Evolutionary conservation across 2,329 filamentous ascomycete species (phyloP).

Genomic region (Zalaria obscura): DNA sequence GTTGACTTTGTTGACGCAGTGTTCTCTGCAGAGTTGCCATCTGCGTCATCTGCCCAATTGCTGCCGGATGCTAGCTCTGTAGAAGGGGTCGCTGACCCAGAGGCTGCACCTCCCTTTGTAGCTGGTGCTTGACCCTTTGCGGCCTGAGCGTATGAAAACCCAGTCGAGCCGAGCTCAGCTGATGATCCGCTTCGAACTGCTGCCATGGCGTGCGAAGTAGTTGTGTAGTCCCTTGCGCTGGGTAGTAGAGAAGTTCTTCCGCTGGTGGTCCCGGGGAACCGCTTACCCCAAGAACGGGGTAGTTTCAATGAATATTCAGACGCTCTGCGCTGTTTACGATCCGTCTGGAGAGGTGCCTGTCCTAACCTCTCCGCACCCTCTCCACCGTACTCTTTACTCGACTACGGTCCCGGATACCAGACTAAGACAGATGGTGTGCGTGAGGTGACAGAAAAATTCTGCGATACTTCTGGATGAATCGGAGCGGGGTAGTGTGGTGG

Average conservation of each 20-base stretch:
- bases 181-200: no score
- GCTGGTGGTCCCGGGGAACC: not conserved
- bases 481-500: no score
- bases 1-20: constrained; percentile 19
- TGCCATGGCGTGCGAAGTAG: not conserved
- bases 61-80: constrained; percentile 22
- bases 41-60: constrained; percentile 34
- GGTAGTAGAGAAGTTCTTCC: not conserved
- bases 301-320: constrained; percentile 4
- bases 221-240: not conserved
- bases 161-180: constrained; percentile 1
- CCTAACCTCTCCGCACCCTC: constrained; percentile 4
- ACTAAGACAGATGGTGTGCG: no score
- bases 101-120: constrained; percentile 27
- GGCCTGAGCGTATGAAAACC: constrained; percentile 89
- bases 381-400: not conserved
- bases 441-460: no score
- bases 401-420: no score
- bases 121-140: constrained; percentile 60
- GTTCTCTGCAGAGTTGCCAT: constrained; percentile 17
- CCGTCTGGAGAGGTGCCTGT: constrained; percentile 5
- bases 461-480: no score
- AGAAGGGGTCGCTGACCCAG: constrained; percentile 26
- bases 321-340: constrained; percentile 1
- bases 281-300: not conserved